A percentile compares a stretch with the other conserved stretches of the same genome.
These are phyloP conservation scores for Claviceps pusilla DNA, from an alignment of 2,329 filamentous ascomycete species.

Conservation along the genomic window DNA sequence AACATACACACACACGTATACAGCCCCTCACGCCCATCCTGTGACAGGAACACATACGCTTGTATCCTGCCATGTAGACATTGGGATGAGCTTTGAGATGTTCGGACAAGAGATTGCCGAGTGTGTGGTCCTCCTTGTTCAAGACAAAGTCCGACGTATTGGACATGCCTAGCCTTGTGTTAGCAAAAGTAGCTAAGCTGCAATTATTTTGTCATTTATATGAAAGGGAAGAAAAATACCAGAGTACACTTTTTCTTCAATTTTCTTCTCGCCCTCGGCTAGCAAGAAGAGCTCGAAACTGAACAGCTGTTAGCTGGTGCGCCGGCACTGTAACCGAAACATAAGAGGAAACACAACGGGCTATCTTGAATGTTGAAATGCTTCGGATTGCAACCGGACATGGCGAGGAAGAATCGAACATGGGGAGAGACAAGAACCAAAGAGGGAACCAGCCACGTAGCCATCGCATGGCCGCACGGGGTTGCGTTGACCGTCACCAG, in stretches of 20 bases:
- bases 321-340: background rate
- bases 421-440: background rate
- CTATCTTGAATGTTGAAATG: slow-evolving; percentile 25
- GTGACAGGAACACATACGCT: slow-evolving; percentile 40
- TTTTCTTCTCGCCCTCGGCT: slow-evolving; percentile 79
- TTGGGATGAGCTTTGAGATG: slow-evolving; percentile 73
- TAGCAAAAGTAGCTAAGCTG: background rate
- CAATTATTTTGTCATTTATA: background rate
- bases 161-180: slow-evolving; percentile 47
- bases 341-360: slow-evolving; percentile 16
- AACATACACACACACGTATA: background rate
- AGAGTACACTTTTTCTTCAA: slow-evolving; percentile 74
- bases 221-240: slow-evolving; percentile 34
- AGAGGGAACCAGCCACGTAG: too few relatives aligned
- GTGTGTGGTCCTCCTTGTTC: slow-evolving; percentile 92
- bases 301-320: slow-evolving; percentile 10
- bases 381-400: slow-evolving; percentile 23
- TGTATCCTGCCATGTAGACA: slow-evolving; percentile 85
- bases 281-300: slow-evolving; percentile 94
- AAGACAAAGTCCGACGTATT: slow-evolving; percentile 92
- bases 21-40: slow-evolving; percentile 6
- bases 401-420: slow-evolving; percentile 8
- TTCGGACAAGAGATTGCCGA: slow-evolving; percentile 77
- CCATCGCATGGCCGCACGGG: background rate
- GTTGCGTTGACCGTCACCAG: background rate